These are phyloP conservation scores for Crithidia bombi DNA, from an alignment of 208 protist genomes.

Conservation along the genomic window DNA sequence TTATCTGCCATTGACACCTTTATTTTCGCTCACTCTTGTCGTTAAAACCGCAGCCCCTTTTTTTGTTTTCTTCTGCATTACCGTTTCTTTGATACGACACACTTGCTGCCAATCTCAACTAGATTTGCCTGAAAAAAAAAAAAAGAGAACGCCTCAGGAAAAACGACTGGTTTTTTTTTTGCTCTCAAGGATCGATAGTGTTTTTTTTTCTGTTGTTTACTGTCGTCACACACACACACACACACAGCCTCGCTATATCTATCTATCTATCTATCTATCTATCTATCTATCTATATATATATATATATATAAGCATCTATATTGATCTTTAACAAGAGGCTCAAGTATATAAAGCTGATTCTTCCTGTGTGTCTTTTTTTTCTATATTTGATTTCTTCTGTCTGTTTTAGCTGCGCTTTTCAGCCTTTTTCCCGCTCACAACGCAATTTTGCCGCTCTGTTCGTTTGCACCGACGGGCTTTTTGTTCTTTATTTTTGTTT, in stretches of 20 bases:
- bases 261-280: neutral
- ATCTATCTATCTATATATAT: constrained; percentile 19
- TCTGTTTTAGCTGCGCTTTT: constrained; percentile 2
- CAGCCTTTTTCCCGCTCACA: neutral
- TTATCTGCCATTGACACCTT: neutral
- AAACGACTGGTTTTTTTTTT: neutral
- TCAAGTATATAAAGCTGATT: constrained; percentile 4
- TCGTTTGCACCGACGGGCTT: neutral
- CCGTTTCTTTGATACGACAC: constrained; percentile 8
- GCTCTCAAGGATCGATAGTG: neutral
- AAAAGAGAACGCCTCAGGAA: constrained; percentile 8
- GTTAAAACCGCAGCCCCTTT: neutral
- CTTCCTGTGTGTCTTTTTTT: neutral
- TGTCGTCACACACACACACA: constrained; percentile 3
- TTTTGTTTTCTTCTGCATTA: neutral
- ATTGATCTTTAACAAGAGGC: constrained; percentile 15
- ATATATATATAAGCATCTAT: constrained; percentile 29
- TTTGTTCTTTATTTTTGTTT: constrained; percentile 1
- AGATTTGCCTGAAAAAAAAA: neutral
- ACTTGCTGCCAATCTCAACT: neutral
- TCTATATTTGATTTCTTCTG: neutral
- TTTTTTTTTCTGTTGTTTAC: neutral
- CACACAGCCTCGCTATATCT: neutral
- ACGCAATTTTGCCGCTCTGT: neutral
- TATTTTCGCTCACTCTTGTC: too few species aligned